Evolutionary conservation across 2,329 filamentous ascomycete genomes (phyloP).

Genomic region (Aureobasidium pullulans): DNA sequence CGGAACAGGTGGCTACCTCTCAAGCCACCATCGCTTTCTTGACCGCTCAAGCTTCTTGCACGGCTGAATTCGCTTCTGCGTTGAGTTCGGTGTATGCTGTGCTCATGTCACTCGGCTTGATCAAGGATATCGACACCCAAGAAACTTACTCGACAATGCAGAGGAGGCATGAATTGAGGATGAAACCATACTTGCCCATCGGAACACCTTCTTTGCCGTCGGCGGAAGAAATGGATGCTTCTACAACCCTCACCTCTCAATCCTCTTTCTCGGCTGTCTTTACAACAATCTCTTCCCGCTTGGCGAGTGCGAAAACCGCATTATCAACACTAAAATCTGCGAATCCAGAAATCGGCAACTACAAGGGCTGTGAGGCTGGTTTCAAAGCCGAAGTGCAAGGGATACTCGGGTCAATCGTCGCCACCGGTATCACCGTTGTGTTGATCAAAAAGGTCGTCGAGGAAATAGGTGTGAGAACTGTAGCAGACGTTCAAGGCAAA

Average conservation of each 20-base stretch:
- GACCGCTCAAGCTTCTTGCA: slow-evolving; percentile 19
- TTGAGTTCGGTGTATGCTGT: slow-evolving; percentile 52
- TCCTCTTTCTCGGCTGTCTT: slow-evolving; percentile 12
- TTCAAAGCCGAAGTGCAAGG: slow-evolving; percentile 31
- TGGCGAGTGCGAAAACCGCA: slow-evolving; percentile 29
- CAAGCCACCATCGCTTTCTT: slow-evolving; percentile 24
- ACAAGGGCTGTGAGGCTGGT: slow-evolving; percentile 29
- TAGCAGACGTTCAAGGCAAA: slow-evolving; percentile 15
- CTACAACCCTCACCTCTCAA: slow-evolving; percentile 12
- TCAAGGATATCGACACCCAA: slow-evolving; percentile 39
- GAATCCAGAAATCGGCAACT: slow-evolving; percentile 26
- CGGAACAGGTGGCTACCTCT: slow-evolving; percentile 16
- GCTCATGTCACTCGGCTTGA: slow-evolving; percentile 49
- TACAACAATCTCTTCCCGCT: slow-evolving; percentile 19
- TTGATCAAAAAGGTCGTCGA: slow-evolving; percentile 19
- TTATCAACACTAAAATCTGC: slow-evolving; percentile 32
- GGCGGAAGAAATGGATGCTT: slow-evolving; percentile 51
- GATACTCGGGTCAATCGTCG: slow-evolving; percentile 26
- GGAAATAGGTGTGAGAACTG: slow-evolving; percentile 13
- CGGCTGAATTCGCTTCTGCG: neutral
- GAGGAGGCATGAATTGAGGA: slow-evolving; percentile 73
- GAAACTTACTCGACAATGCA: slow-evolving; percentile 60
- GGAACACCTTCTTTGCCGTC: slow-evolving; percentile 60
- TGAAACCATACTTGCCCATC: slow-evolving; percentile 72
- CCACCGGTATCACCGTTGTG: slow-evolving; percentile 22